Evolutionary conservation across 2,329 filamentous ascomycete genomes (phyloP).

Genomic region (Phaeoacremonium minimum): DNA sequence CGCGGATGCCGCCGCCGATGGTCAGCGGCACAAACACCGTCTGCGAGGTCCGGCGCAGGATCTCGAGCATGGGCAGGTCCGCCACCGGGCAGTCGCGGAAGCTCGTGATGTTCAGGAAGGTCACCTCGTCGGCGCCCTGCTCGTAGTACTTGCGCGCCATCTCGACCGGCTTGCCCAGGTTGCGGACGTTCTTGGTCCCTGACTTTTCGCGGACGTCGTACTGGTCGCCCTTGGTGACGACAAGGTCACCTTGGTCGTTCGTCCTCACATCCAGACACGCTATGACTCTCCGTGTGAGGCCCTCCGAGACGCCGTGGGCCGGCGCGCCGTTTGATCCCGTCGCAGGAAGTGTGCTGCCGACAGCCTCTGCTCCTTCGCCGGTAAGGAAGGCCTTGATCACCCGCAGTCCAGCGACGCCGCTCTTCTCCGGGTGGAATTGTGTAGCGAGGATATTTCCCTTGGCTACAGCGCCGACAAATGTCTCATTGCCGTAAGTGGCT

Average conservation of each 20-base stretch:
- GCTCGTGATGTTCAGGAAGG: conserved; percentile 96
- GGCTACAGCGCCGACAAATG: conserved; percentile 86
- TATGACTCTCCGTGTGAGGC: conserved; percentile 88
- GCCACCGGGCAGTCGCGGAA: conserved; percentile 93
- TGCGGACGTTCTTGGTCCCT: conserved; percentile 66
- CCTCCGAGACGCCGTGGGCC: conserved; percentile 40
- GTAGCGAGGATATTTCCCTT: conserved; percentile 84
- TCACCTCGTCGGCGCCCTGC: conserved; percentile 93
- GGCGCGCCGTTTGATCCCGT: background rate
- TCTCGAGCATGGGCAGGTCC: conserved; percentile 94
- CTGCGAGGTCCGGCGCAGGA: conserved; percentile 78
- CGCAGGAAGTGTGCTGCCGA: conserved; percentile 28
- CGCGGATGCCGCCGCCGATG: conserved; percentile 90
- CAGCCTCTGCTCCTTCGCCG: conserved; percentile 54
- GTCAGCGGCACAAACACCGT: conserved; percentile 96
- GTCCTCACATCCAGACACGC: conserved; percentile 93
- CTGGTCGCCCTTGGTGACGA: conserved; percentile 97
- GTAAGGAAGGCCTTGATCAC: conserved; percentile 82
- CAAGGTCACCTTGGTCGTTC: conserved; percentile 90
- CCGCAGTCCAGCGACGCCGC: conserved; percentile 80
- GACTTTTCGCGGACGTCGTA: conserved; percentile 95
- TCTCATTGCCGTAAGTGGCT: conserved; percentile 79
- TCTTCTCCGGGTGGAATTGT: conserved; percentile 98
- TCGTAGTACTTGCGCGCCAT: conserved; percentile 93
- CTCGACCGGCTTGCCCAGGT: conserved; percentile 94